Percentiles rank a stretch among this genome's conserved stretches.
Evolutionary conservation across 83 land plant genomes (phyloP).

Genomic region (Thuja plicata): DNA sequence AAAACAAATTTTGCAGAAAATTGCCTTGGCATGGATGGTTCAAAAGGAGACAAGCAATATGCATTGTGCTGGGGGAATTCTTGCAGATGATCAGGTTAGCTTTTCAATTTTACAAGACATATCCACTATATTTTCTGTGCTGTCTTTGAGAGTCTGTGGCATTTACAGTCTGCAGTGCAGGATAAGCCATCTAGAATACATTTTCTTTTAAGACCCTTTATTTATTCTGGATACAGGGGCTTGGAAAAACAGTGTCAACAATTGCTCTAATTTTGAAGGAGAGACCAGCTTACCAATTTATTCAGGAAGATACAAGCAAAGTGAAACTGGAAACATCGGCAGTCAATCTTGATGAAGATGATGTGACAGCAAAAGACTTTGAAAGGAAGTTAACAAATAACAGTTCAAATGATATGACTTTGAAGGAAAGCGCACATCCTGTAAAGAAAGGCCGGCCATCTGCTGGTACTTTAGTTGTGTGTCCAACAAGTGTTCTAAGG

Average conservation of each 20-base stretch:
- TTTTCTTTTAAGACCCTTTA: neutral
- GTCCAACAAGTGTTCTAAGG: slow-evolving; percentile 93
- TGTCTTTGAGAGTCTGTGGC: neutral
- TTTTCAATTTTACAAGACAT: neutral
- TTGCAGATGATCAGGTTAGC: slow-evolving; percentile 98
- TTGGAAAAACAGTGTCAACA: slow-evolving; percentile 94
- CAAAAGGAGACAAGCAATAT: slow-evolving; percentile 65
- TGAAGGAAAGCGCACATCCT: slow-evolving; percentile 7
- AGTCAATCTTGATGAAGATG: slow-evolving; percentile 85
- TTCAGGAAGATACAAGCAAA: slow-evolving; percentile 18
- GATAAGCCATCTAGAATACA: neutral
- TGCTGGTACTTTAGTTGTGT: slow-evolving; percentile 96
- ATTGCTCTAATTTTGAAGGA: slow-evolving; percentile 90
- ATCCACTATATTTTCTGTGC: neutral
- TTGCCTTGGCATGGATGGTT: slow-evolving; percentile 97
- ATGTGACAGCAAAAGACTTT: slow-evolving; percentile 24
- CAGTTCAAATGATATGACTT: slow-evolving; percentile 15
- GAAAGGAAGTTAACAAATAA: slow-evolving; percentile 23
- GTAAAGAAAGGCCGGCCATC: slow-evolving; percentile 60
- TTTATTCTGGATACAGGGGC: slow-evolving; percentile 63
- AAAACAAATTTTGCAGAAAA: slow-evolving; percentile 55
- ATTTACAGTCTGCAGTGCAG: neutral
- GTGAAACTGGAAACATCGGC: slow-evolving; percentile 36
- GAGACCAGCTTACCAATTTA: slow-evolving; percentile 32
- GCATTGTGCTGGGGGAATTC: slow-evolving; percentile 87